These are phyloP conservation scores for Orychophragmus violaceus DNA, from an alignment of 345 rosid genomes.

Conservation along the genomic window DNA sequence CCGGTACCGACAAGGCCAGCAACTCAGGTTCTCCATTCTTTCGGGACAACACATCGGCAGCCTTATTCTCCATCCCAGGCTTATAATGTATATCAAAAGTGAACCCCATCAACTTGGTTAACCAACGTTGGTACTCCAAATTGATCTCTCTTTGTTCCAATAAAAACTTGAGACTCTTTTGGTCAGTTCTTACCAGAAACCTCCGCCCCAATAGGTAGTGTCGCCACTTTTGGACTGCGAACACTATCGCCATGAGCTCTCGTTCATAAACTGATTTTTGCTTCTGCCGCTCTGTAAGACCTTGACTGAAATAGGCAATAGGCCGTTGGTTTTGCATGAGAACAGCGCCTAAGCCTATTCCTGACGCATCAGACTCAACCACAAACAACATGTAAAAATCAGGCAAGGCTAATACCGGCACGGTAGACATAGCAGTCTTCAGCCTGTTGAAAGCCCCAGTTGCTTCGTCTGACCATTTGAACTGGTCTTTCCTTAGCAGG, in stretches of 20 bases:
- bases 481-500: not conserved
- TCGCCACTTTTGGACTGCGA: not conserved
- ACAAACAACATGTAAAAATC: not conserved
- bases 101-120: not conserved
- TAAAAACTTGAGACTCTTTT: no score
- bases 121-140: no score
- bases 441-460: no score
- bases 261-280: not conserved
- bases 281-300: not conserved
- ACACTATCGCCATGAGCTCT: not conserved
- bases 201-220: no score
- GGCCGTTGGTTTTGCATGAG: not conserved
- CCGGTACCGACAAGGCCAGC: not conserved
- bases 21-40: not conserved
- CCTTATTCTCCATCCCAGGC: no score
- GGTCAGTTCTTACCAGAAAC: no score
- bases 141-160: no score
- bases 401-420: not conserved
- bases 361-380: not conserved
- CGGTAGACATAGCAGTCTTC: not conserved
- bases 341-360: not conserved
- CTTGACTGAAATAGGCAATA: not conserved
- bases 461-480: not conserved
- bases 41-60: not conserved
- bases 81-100: not conserved